Evolutionary conservation across 495 filamentous ascomycete species (phyloP), one percentile per base, ranked within the genome.

Genomic region (Penicillium steckii): DNA sequence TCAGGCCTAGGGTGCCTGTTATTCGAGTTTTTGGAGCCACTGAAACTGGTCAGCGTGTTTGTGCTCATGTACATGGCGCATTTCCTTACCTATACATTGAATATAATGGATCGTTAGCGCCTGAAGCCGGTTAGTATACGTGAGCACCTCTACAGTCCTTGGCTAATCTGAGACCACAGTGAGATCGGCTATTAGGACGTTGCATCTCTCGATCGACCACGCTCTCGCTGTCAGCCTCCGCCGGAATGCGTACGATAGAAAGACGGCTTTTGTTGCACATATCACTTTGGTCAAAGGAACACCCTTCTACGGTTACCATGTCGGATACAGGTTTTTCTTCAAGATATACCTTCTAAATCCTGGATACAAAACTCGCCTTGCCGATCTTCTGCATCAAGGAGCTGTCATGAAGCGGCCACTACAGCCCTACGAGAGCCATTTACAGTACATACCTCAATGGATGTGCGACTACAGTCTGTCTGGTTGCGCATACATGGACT

Each of bases 401-500:
- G 84, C 85, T 10, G 81, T 98, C 40, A 82, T 97, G 83, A 86
- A 88, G 60, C 83, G 77, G 40, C 74, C 80, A 8, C 84, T 97
- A 27, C 94, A 98, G 59, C 92, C 94, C 2, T 94, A 91, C 64
- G 94, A 98, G 68, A 90, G 87, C 42, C 95, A 97, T 68, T 67
- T 97, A 35, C 87, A 95, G 66, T 97, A 88, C 69, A 69, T 96
- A 8, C 79, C 92, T 1, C 95, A 97, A 72, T 97, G 95, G 83
- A 96, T 97, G 93, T 88, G 86, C 56, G 95, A 98, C 64, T 97
- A 91, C 77, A 97, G 95, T 57, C 76, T 98, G 57, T 96, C 93
- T 63, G 94, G 94, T 9, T 98, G 94, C 64, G 85, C 81, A 24
- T 96, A 90, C 61, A 85, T 98, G 65, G 80, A 86, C 43, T 89